Evolutionary conservation across 2,329 filamentous ascomycete species (phyloP), one percentile per base, ranked within the genome.

Genomic region (Phialocephala subalpina): DNA sequence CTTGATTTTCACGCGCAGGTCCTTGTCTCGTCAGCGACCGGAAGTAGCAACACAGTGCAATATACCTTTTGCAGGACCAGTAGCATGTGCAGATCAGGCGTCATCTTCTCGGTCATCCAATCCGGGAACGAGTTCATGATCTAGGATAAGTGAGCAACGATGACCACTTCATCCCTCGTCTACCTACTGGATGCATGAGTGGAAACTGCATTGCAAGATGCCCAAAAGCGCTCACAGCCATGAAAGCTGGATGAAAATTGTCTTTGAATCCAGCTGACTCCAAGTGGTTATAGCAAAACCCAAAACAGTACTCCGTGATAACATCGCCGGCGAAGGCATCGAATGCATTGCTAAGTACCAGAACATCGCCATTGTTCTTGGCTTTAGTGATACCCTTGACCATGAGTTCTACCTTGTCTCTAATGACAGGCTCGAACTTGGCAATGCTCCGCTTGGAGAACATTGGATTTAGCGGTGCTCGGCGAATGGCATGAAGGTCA

Each of bases 401-500:
- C 9, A 63, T 70, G 66, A 45, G 57, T n/a, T 66, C 56, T 7
- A 68, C 27, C 27, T 64, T 69, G 6, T 58, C 60, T 18, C 55
- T 35, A 3, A 72, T 70, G 6, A 65, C 49, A n/a, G 65, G 61
- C 27, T 67, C 53, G 22, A 68, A 47, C 4, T 55, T 58, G 1
- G 33, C 47, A 33, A 70, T 64, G 2, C 25, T 58, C 20, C 29
- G n/a, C 33, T 58, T 65, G 27, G 67, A 70, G 36, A 71, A 70
- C 45, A 64, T 60, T 3, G 66, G 66, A 38, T 53, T 70, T 22
- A 70, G n/a, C 12, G 66, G 63, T 36, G 40, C 42, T 35, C 69
- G 64, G 16, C 69, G 67, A 22, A 60, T 20, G 20, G 60, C 58
- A 58, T 71, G 69, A 20, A 63, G 55, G 45, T 67, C 62, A 49